Evolutionary conservation across 306 rosid species (phyloP).

Genomic region (Ormosia emarginata): DNA sequence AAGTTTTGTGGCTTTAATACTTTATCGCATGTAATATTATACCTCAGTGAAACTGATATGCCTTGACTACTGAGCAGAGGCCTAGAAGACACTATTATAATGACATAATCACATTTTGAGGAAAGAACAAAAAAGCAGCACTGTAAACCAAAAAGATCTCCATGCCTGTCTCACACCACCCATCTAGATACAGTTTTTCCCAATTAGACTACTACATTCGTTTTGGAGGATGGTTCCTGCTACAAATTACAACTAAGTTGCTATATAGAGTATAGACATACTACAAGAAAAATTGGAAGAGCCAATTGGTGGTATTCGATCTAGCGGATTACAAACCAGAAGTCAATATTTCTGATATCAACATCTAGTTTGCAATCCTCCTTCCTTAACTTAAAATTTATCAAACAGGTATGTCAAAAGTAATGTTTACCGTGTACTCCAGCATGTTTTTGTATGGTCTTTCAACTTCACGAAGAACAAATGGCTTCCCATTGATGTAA

Average conservation of each 20-base stretch:
- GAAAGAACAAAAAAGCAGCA: not conserved
- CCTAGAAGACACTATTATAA: not conserved
- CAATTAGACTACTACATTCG: not conserved
- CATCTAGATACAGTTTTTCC: not conserved
- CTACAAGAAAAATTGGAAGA: not conserved
- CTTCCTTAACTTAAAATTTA: constrained; percentile 1
- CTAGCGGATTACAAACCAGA: not conserved
- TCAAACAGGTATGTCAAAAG: constrained; percentile 1
- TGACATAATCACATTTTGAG: constrained; percentile 9
- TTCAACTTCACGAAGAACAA: constrained; percentile 94
- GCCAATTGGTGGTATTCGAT: not conserved
- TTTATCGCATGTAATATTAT: not conserved
- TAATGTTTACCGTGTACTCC: constrained; percentile 72
- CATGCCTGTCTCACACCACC: not conserved
- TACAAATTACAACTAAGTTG: not conserved
- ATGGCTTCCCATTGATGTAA: constrained; percentile 90
- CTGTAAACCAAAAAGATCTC: not conserved
- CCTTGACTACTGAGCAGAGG: not conserved
- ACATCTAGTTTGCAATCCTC: not conserved
- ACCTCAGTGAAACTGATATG: not conserved
- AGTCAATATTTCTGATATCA: not conserved
- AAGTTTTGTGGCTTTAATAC: not conserved
- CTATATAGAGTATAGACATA: not conserved
- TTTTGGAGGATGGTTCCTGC: not conserved
- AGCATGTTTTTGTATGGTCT: constrained; percentile 89